A percentile compares a stretch with the other conserved stretches of the same genome.
Evolutionary conservation across 176 grass and related monocot species (phyloP).

Genomic region (Rhynchospora pubera): DNA sequence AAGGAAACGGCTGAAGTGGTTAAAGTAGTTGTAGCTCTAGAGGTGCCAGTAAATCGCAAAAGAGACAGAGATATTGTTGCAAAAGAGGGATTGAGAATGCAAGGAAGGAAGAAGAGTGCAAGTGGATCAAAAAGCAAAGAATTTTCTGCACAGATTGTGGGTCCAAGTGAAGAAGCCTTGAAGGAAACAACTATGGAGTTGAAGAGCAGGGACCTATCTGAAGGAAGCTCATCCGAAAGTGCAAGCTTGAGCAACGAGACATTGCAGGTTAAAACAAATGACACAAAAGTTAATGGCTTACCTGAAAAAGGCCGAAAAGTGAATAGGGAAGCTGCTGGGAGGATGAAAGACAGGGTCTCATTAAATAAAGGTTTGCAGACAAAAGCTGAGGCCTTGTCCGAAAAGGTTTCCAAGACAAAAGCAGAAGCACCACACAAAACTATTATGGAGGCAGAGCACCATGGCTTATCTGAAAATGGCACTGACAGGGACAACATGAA

Average conservation of each 20-base stretch:
- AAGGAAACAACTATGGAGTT: not conserved
- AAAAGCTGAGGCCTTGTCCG: not conserved
- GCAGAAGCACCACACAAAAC: not conserved
- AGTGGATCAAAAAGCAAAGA: not conserved
- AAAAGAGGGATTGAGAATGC: constrained; percentile 10
- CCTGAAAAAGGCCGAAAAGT: not conserved
- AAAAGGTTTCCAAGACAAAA: constrained; percentile 4
- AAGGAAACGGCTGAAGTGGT: not conserved
- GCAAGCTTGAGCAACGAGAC: constrained; percentile 10
- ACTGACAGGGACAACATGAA: not conserved
- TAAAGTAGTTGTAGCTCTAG: constrained; percentile 15
- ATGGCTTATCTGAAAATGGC: constrained; percentile 6
- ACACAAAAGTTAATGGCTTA: not conserved
- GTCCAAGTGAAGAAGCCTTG: not conserved
- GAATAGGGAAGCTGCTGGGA: not conserved
- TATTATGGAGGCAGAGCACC: not conserved
- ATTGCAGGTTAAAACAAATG: not conserved
- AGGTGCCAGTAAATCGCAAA: not conserved
- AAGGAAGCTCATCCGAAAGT: not conserved
- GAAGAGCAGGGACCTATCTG: constrained; percentile 14
- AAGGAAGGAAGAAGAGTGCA: constrained; percentile 3
- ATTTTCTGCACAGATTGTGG: not conserved
- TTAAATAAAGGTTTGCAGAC: not conserved
- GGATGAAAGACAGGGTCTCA: not conserved
- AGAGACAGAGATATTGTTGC: constrained; percentile 10